Evolutionary conservation across 208 protist species (phyloP).

Genomic region (Plasmodiophora brassicae): DNA sequence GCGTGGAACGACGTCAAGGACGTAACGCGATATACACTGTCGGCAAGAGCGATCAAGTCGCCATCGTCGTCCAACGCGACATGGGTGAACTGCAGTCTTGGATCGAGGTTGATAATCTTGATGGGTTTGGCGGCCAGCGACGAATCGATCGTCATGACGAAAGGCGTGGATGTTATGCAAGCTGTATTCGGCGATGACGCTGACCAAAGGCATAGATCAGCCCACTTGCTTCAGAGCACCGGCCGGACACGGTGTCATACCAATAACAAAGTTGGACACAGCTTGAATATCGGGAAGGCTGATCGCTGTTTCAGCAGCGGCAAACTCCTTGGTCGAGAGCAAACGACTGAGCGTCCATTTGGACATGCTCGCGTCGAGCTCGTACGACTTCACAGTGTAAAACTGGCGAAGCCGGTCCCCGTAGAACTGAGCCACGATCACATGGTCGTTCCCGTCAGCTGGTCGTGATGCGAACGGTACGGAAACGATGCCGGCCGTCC

Average conservation of each 20-base stretch:
- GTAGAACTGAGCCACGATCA: not conserved
- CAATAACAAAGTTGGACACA: not conserved
- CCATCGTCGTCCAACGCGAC: not conserved
- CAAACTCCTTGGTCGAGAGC: not conserved
- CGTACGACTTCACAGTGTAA: not conserved
- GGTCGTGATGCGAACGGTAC: too few species aligned
- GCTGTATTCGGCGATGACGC: not conserved
- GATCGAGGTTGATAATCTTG: conserved; percentile 29
- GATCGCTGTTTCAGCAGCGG: not conserved
- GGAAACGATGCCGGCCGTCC: too few species aligned
- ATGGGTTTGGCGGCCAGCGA: not conserved
- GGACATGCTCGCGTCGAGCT: not conserved
- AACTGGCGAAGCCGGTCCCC: not conserved
- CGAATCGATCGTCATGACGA: conserved; percentile 16
- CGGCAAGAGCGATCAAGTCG: not conserved
- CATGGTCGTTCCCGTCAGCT: not conserved
- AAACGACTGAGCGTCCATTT: not conserved
- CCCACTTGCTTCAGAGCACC: too few species aligned
- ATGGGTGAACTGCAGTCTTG: not conserved
- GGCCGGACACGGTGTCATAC: not conserved
- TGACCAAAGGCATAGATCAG: too few species aligned
- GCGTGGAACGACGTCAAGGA: not conserved
- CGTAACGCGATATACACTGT: not conserved
- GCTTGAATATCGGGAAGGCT: not conserved
- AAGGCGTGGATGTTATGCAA: not conserved